These are phyloP conservation scores for Avena insularis DNA, from an alignment of 176 grass and related monocot species.

Conservation along the genomic window DNA sequence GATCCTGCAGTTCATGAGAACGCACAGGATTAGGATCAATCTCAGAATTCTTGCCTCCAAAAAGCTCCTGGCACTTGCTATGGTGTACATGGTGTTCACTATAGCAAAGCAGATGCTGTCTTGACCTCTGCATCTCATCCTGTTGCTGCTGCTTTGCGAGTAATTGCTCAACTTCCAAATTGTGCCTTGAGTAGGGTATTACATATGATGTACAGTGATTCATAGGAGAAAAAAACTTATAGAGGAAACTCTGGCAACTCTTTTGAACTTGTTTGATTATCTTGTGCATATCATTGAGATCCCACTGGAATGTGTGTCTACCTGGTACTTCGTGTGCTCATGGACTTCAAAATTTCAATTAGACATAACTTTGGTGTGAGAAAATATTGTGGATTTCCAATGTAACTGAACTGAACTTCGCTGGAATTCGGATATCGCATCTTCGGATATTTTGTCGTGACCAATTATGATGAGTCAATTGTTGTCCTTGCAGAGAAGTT, in stretches of 20 bases:
- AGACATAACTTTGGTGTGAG: neutral
- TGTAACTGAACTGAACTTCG: slow-evolving; percentile 17
- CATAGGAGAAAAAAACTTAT: slow-evolving; percentile 5
- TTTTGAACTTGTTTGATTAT: slow-evolving; percentile 27
- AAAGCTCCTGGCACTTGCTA: slow-evolving; percentile 46
- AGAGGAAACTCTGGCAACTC: slow-evolving; percentile 5
- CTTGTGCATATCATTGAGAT: neutral
- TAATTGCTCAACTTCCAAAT: slow-evolving; percentile 31
- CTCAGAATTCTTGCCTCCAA: slow-evolving; percentile 77
- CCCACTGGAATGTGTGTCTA: neutral
- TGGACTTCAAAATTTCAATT: slow-evolving; percentile 9
- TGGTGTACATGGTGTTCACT: slow-evolving; percentile 34
- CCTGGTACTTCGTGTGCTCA: slow-evolving; percentile 2
- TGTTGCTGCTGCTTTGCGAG: slow-evolving; percentile 7
- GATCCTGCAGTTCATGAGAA: slow-evolving; percentile 70
- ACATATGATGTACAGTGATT: slow-evolving; percentile 37
- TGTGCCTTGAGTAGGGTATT: slow-evolving; percentile 21
- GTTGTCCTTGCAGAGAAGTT: slow-evolving; percentile 19
- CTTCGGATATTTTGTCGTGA: neutral
- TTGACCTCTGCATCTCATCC: slow-evolving; percentile 29
- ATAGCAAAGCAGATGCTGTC: slow-evolving; percentile 46
- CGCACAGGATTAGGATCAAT: slow-evolving; percentile 64
- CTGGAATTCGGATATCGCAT: neutral
- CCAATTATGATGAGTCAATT: neutral
- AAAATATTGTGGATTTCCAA: neutral